phyloP scores from a whole-genome alignment of 2,329 filamentous ascomycete species.

The Tolypocladium tundrense region DNA sequence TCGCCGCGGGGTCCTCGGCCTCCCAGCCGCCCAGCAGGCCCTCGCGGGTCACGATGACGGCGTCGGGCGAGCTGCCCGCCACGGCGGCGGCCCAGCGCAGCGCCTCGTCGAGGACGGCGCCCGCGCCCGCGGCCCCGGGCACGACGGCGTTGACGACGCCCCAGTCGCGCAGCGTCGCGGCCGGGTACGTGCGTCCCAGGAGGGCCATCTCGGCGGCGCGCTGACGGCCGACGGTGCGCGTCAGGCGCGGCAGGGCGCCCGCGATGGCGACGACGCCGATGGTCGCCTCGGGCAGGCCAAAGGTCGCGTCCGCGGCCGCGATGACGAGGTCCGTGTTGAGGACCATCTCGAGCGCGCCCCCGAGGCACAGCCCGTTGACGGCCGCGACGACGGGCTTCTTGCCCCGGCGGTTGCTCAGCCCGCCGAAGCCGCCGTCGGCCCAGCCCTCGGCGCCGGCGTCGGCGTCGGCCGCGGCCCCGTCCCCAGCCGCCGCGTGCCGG shows the following conservation, averaged over 20 bases:
- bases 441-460: constrained; percentile 13
- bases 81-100: constrained; percentile 51
- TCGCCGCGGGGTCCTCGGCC: constrained; percentile 52
- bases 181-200: constrained; percentile 48
- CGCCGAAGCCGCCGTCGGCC: constrained; percentile 49
- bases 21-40: constrained; percentile 68
- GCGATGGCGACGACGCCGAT: constrained; percentile 62
- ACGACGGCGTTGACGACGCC: constrained; percentile 62
- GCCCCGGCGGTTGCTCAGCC: constrained; percentile 53
- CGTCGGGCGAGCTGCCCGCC: constrained; percentile 60
- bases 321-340: constrained; percentile 65
- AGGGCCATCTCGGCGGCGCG: constrained; percentile 63
- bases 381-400: constrained; percentile 69
- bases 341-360: constrained; percentile 69
- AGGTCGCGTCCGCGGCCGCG: constrained; percentile 45
- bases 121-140: constrained; percentile 23
- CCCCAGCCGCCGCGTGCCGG: constrained; percentile 20
- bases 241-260: constrained; percentile 58
- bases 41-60: constrained; percentile 62
- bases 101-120: constrained; percentile 45
- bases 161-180: constrained; percentile 52
- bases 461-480: neutral
- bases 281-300: constrained; percentile 60
- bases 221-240: constrained; percentile 55
- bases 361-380: constrained; percentile 65